phyloP scores from a whole-genome alignment of 495 filamentous ascomycete genomes.

The Astrothelium macrocarpum region DNA sequence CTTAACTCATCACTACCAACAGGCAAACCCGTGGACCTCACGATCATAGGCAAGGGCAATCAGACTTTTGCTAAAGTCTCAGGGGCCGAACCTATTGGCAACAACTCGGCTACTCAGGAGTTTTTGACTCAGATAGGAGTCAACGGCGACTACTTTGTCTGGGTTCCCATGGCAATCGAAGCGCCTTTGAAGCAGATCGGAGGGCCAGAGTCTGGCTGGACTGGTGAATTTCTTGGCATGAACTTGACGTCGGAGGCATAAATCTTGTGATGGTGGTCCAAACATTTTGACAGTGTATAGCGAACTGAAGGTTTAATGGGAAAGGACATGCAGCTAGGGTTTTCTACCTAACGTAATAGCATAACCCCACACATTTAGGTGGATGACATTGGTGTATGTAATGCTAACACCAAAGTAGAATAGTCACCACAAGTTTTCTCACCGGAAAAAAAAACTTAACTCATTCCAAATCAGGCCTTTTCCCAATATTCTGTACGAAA shows the following conservation, averaged over 20 bases:
- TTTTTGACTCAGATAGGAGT: slow-evolving; percentile 37
- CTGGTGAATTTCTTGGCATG: slow-evolving; percentile 11
- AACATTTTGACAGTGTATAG: background rate
- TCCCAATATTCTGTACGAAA: no score
- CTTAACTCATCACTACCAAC: slow-evolving; percentile 38
- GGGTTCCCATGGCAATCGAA: slow-evolving; percentile 41
- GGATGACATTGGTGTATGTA: no score
- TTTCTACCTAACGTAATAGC: no score
- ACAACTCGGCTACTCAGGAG: slow-evolving; percentile 25
- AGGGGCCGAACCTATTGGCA: slow-evolving; percentile 10
- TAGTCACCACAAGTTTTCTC: no score
- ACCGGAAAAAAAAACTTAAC: no score
- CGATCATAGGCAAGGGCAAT: slow-evolving; percentile 35
- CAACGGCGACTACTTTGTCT: slow-evolving; percentile 35
- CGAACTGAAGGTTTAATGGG: no score
- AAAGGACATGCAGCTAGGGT: no score
- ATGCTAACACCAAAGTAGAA: no score
- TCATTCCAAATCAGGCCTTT: no score
- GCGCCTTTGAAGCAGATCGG: slow-evolving; percentile 38
- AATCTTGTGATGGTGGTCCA: background rate
- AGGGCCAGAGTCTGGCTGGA: slow-evolving; percentile 20
- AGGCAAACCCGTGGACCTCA: slow-evolving; percentile 34
- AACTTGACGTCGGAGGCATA: slow-evolving; percentile 6
- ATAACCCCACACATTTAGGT: no score
- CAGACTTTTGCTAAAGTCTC: slow-evolving; percentile 33